Conservation (phyloP, 768 basidiomycete species). For the Piloderma croceum region DNA sequence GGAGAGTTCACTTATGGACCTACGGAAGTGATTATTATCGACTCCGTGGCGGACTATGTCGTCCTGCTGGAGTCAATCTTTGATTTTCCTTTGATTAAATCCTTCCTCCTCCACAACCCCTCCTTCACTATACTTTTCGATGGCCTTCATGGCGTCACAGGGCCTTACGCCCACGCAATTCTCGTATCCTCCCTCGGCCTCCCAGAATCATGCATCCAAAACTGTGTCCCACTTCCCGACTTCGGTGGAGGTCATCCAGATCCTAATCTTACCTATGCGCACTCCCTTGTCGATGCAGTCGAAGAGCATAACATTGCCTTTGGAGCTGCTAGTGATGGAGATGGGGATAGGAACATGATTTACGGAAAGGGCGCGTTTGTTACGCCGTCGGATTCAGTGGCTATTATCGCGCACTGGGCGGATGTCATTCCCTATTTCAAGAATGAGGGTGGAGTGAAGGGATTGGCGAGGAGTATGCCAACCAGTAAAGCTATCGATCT, state of each 20-base stretch:
- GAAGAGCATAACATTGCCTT: slow-evolving; percentile 83
- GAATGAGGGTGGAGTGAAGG: slow-evolving; percentile 81
- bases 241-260: slow-evolving; percentile 98
- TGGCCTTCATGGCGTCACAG: slow-evolving; percentile 93
- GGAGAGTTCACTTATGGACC: slow-evolving; percentile 81
- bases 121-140: slow-evolving; percentile 88
- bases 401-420: slow-evolving; percentile 98
- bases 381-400: slow-evolving; percentile 95
- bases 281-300: slow-evolving; percentile 86
- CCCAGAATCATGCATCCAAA: slow-evolving; percentile 76
- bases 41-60: slow-evolving; percentile 89
- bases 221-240: slow-evolving; percentile 86
- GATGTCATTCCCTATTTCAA: slow-evolving; percentile 90
- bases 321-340: slow-evolving; percentile 95
- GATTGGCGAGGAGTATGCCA: slow-evolving; percentile 95
- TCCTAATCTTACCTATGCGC: slow-evolving; percentile 97
- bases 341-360: slow-evolving; percentile 99
- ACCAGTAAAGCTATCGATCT: slow-evolving; percentile 95
- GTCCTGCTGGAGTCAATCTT: slow-evolving; percentile 82
- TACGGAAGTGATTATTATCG: slow-evolving; percentile 82
- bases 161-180: slow-evolving; percentile 89
- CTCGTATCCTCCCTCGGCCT: slow-evolving; percentile 81
- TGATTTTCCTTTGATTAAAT: slow-evolving; percentile 88
- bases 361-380: slow-evolving; percentile 98
- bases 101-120: slow-evolving; percentile 70